Evolutionary conservation across 2,329 filamentous ascomycete species (phyloP).

Genomic region (Colletotrichum sp.): DNA sequence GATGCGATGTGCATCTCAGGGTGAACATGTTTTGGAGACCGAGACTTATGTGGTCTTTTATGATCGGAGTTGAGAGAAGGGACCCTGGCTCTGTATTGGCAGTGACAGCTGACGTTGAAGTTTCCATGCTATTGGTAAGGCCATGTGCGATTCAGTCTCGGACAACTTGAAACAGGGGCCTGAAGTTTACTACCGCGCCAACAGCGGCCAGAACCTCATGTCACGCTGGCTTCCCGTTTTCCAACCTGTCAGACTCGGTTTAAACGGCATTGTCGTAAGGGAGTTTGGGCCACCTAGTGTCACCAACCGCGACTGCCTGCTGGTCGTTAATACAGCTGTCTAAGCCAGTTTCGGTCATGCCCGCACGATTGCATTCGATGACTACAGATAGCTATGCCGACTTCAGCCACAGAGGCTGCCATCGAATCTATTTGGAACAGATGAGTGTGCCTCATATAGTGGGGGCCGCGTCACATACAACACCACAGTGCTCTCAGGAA

Average conservation of each 20-base stretch:
- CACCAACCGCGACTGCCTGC: neutral
- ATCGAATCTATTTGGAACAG: conserved; percentile 6
- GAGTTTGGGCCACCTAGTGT: neutral
- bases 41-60: neutral
- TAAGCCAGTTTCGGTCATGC: neutral
- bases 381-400: neutral
- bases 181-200: neutral
- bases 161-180: neutral
- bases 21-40: neutral
- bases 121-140: neutral
- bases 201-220: neutral
- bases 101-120: neutral
- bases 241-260: neutral
- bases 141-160: neutral
- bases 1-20: neutral
- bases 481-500: neutral
- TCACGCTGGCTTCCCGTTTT: neutral
- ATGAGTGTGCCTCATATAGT: neutral
- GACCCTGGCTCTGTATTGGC: neutral
- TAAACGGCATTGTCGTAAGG: neutral
- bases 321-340: neutral
- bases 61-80: neutral
- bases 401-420: neutral
- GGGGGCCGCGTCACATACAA: neutral
- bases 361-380: neutral